These are phyloP conservation scores for Meyerozyma guilliermondii DNA, from an alignment of 1,139 yeast genomes.

Conservation along the genomic window DNA sequence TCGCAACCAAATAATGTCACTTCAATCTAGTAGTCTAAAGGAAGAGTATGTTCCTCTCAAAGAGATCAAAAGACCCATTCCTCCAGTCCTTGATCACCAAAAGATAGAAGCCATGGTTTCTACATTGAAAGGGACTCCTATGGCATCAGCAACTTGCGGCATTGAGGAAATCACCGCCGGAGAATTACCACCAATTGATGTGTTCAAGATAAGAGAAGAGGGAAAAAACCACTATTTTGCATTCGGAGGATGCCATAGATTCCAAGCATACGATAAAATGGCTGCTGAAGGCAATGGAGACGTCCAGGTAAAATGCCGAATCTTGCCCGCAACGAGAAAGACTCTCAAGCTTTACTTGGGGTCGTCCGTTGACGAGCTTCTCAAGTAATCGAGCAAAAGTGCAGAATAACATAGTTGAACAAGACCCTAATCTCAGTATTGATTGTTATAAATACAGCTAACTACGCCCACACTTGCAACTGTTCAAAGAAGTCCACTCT, in stretches of 20 bases:
- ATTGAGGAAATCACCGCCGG: constrained; percentile 54
- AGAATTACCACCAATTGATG: constrained; percentile 74
- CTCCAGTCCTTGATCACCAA: constrained; percentile 69
- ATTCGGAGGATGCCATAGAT: constrained; percentile 81
- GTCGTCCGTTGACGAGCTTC: constrained; percentile 55
- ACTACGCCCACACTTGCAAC: constrained; percentile 15
- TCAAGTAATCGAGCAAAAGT: constrained; percentile 15
- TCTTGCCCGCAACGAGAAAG: constrained; percentile 62
- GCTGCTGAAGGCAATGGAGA: constrained; percentile 18
- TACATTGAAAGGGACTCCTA: constrained; percentile 60
- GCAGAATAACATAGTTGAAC: too few relatives aligned
- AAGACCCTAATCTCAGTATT: too few relatives aligned
- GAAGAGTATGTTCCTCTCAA: constrained; percentile 57
- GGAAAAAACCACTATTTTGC: constrained; percentile 69
- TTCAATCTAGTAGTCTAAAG: constrained; percentile 34
- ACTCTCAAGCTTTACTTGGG: constrained; percentile 63
- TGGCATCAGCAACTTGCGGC: constrained; percentile 59
- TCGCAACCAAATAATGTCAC: constrained; percentile 21
- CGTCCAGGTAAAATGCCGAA: constrained; percentile 54
- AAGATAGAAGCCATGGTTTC: constrained; percentile 79
- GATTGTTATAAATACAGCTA: not conserved
- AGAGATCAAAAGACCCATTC: constrained; percentile 71
- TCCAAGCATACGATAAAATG: constrained; percentile 66
- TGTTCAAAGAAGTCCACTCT: constrained; percentile 14
- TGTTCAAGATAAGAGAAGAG: constrained; percentile 56